Conservation (phyloP, 495 filamentous ascomycete species). For the Cladorrhinum samala region DNA sequence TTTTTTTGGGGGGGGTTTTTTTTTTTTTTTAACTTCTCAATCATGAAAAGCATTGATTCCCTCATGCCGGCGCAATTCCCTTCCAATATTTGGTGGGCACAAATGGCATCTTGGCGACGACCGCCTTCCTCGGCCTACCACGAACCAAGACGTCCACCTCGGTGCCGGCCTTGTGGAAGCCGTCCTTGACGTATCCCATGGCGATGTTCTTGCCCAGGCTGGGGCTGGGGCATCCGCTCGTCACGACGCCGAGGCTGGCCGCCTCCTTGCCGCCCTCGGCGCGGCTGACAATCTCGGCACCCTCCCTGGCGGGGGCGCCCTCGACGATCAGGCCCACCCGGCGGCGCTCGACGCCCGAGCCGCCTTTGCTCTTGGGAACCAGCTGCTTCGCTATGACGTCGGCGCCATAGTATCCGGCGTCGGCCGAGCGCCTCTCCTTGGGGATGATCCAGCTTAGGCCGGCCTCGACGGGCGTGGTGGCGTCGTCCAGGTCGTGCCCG, state of each 20-base stretch:
- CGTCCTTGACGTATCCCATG: slow-evolving; percentile 87
- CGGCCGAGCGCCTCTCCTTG: slow-evolving; percentile 61
- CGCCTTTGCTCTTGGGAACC: slow-evolving; percentile 58
- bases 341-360: slow-evolving; percentile 58
- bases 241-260: slow-evolving; percentile 58
- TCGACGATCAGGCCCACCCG: slow-evolving; percentile 78
- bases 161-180: slow-evolving; percentile 80
- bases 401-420: slow-evolving; percentile 65
- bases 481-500: slow-evolving; percentile 91
- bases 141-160: slow-evolving; percentile 74
- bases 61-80: slow-evolving; percentile 15
- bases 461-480: slow-evolving; percentile 80
- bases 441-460: slow-evolving; percentile 80
- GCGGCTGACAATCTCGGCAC: slow-evolving; percentile 61
- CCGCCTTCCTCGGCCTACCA: slow-evolving; percentile 72
- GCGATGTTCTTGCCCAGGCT: slow-evolving; percentile 83
- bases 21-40: too few relatives aligned
- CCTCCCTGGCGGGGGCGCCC: slow-evolving; percentile 85
- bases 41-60: too few relatives aligned
- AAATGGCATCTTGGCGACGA: slow-evolving; percentile 91
- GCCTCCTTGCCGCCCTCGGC: slow-evolving; percentile 44
- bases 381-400: slow-evolving; percentile 67
- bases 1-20: too few relatives aligned
- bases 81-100: slow-evolving; percentile 73
- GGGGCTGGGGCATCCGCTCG: slow-evolving; percentile 84